Conservation (phyloP, 2,329 filamentous ascomycete species). For the Fusarium setosum region DNA sequence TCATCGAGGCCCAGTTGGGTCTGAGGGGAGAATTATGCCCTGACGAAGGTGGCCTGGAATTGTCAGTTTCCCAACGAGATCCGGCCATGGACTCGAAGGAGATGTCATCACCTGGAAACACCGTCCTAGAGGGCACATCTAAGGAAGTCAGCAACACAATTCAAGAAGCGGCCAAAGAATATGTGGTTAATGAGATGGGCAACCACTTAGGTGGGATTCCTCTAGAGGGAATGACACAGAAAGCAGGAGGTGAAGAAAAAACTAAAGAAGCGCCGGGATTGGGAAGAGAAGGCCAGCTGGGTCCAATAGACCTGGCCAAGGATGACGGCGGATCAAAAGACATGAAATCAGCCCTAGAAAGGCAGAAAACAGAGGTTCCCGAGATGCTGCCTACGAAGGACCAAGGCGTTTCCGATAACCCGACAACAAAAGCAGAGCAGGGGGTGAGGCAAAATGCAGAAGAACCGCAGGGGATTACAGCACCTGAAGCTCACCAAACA, state of each 20-base stretch:
- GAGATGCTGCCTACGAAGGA: constrained; percentile 1
- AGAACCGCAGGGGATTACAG: constrained; percentile 40
- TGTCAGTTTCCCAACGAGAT: background rate
- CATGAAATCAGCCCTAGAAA: background rate
- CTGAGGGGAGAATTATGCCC: background rate
- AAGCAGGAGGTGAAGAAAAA: constrained; percentile 16
- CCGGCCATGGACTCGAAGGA: background rate
- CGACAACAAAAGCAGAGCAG: constrained; percentile 18
- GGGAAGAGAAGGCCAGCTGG: constrained; percentile 6
- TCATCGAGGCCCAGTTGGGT: background rate
- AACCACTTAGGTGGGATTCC: background rate
- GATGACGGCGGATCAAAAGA: constrained; percentile 14
- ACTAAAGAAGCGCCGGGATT: constrained; percentile 13
- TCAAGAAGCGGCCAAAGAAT: background rate
- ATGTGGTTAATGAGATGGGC: background rate
- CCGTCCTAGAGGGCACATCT: constrained; percentile 1
- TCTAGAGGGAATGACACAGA: background rate
- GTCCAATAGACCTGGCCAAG: constrained; percentile 1
- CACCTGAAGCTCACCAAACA: constrained; percentile 35
- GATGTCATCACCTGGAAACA: constrained; percentile 2
- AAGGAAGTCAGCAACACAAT: constrained; percentile 12
- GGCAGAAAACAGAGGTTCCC: constrained; percentile 8
- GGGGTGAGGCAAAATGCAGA: constrained; percentile 17
- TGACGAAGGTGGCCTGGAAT: background rate
- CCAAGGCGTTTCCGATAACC: constrained; percentile 5